Evolutionary conservation across 2,329 filamentous ascomycete genomes (phyloP).

Genomic region (Fusarium sarcochroum): DNA sequence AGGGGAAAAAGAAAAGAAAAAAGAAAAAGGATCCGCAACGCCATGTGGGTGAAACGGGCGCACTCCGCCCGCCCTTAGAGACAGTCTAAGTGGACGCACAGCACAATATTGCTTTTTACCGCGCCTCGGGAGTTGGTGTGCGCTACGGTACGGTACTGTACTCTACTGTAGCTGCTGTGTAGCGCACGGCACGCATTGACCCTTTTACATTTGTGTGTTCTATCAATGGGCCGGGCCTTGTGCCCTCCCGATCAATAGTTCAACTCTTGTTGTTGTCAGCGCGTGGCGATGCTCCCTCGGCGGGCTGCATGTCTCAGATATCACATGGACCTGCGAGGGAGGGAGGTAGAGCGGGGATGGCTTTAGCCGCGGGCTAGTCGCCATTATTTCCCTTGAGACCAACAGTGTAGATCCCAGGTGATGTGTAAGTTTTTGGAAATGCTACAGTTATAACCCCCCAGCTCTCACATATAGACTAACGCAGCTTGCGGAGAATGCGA

Average conservation of each 20-base stretch:
- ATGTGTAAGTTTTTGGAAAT: slow-evolving; percentile 33
- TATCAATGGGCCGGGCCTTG: slow-evolving; percentile 36
- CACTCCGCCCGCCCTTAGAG: slow-evolving; percentile 1
- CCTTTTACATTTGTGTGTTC: slow-evolving; percentile 18
- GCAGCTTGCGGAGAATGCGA: slow-evolving; percentile 26
- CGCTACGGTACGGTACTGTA: too few species aligned
- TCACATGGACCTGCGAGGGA: slow-evolving; percentile 43
- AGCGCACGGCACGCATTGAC: slow-evolving; percentile 37
- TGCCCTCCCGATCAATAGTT: slow-evolving; percentile 37
- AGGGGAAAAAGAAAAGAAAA: slow-evolving; percentile 1
- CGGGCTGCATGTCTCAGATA: slow-evolving; percentile 47
- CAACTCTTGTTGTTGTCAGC: slow-evolving; percentile 18
- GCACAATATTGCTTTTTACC: slow-evolving; percentile 38
- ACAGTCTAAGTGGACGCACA: slow-evolving; percentile 5
- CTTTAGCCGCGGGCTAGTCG: slow-evolving; percentile 27
- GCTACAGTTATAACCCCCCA: slow-evolving; percentile 16
- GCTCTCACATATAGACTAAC: slow-evolving; percentile 27
- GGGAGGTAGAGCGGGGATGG: slow-evolving; percentile 25
- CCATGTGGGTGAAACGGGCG: slow-evolving; percentile 15
- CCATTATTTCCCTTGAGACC: slow-evolving; percentile 38
- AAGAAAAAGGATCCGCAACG: slow-evolving; percentile 8
- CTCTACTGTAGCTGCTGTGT: slow-evolving; percentile 12
- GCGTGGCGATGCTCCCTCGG: slow-evolving; percentile 26
- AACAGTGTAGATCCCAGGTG: slow-evolving; percentile 35
- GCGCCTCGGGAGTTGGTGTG: slow-evolving; percentile 16